phyloP scores from a whole-genome alignment of 306 rosid species.

The Pyrus pyrifolia region DNA sequence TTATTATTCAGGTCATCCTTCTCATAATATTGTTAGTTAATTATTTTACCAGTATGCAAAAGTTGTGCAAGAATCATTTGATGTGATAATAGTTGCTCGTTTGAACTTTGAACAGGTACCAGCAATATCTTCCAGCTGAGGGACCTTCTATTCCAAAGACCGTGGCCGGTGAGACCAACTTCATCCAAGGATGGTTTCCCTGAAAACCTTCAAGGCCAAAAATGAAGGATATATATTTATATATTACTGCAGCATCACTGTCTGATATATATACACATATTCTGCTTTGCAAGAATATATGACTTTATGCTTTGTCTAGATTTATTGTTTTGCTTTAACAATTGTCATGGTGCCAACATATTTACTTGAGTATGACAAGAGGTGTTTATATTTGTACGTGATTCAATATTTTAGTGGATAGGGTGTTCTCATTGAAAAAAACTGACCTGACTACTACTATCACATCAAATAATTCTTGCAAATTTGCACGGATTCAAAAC shows the following conservation, averaged over 20 bases:
- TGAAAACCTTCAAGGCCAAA: slow-evolving; percentile 11
- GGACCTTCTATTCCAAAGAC: slow-evolving; percentile 40
- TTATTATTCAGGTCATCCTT: too few species aligned
- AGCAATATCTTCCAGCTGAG: slow-evolving; percentile 49
- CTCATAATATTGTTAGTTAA: too few species aligned
- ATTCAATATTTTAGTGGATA: too few species aligned
- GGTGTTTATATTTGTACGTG: too few species aligned
- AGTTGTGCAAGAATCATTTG: too few species aligned
- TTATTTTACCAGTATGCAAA: too few species aligned
- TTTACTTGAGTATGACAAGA: neutral
- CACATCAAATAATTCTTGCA: too few species aligned
- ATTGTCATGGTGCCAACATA: neutral
- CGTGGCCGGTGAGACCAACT: slow-evolving; percentile 59
- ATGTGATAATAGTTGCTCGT: neutral
- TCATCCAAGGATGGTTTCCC: slow-evolving; percentile 76
- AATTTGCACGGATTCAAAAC: too few species aligned
- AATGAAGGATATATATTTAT: neutral
- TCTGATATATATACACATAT: neutral
- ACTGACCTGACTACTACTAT: too few species aligned
- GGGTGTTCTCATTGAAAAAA: too few species aligned
- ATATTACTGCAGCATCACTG: neutral
- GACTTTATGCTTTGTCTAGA: neutral
- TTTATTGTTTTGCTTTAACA: neutral
- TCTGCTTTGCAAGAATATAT: neutral
- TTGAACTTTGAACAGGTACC: slow-evolving; percentile 52